Base-by-base conservation (phyloP, 805 yeast genomes). In the Tetrapisispora arboricola region DNA sequence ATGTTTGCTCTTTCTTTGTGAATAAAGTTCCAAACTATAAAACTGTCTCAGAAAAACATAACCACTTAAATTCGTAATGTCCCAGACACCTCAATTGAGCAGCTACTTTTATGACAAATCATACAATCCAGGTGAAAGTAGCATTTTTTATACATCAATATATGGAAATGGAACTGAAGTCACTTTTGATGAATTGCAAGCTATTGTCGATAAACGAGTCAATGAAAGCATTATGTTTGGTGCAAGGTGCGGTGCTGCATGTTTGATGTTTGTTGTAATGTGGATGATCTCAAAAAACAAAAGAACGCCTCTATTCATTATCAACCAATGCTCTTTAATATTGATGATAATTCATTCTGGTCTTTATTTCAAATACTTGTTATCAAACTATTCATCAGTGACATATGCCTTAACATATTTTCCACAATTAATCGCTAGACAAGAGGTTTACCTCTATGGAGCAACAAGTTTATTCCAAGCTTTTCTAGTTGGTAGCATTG, bases 291-390 rank as follows among this genome's bases (percentile, higher is more conserved):
- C 76, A 2, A 72, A 70, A 41, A 74, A 72, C 44, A 75, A 70
- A 49, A 70, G 60, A 18, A 75, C 88, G 0, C 84, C 87, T 7
- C 73, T 86, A 22, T 90, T 85, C 57, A 57, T 78, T n/a, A 61
- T 86, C 34, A 87, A 88, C 59, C 78, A 78, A 55, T 38, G 68
- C 2, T 74, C 83, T 26, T 64, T 90, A 39, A 38, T 74, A 2
- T 55, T 77, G 4, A 61, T 80, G 40, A 58, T 80, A 4, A 42
- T 86, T 13, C 80, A 83, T 40, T 73, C 87, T 1, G 70, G 73
- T 2, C 60, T 87, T 6, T 78, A 72, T 60, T 51, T 82, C 22
- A 68, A 63, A 11, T 76, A 78, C 48, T 55, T 78, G 16, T 52
- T 70, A 26, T 75, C 82, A 10, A 68, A 76, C 1, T 73, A 71